These are phyloP conservation scores for Cercospora berteroae DNA, from an alignment of 2,329 filamentous ascomycete species.

Conservation along the genomic window DNA sequence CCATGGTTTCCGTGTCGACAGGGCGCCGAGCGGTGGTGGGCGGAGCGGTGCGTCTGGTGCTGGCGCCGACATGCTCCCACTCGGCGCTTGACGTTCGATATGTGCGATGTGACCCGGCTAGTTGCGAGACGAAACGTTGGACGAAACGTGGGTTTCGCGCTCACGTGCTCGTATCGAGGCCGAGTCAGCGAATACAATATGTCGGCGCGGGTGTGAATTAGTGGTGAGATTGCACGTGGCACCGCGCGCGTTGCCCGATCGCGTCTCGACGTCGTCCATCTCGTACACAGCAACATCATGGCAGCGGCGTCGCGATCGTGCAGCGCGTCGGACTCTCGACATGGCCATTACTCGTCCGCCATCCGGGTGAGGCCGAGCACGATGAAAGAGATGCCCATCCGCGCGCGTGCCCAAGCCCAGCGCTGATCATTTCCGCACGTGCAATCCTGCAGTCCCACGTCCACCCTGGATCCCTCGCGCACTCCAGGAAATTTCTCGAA, in stretches of 20 bases:
- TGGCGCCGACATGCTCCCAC: neutral
- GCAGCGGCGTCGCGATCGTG: conserved; percentile 6
- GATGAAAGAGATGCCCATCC: neutral
- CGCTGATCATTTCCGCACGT: conserved; percentile 28
- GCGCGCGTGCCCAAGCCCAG: conserved; percentile 22
- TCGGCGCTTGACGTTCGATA: neutral
- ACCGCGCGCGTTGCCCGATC: neutral
- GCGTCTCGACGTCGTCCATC: conserved; percentile 10
- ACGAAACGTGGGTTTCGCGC: neutral
- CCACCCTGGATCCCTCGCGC: conserved; percentile 23
- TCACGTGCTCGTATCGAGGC: conserved; percentile 7
- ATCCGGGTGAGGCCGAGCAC: conserved; percentile 11
- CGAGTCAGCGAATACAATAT: conserved; percentile 16
- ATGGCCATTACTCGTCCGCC: conserved; percentile 17
- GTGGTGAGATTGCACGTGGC: conserved; percentile 8
- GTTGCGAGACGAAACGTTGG: neutral
- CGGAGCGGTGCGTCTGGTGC: neutral
- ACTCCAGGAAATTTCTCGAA: conserved; percentile 26
- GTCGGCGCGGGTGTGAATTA: neutral
- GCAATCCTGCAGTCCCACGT: conserved; percentile 12
- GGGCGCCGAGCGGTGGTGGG: neutral
- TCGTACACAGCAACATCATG: neutral
- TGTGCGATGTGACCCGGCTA: neutral
- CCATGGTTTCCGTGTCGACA: neutral
- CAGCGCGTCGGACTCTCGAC: neutral